Evolutionary conservation across 495 filamentous ascomycete species (phyloP), one percentile per base, ranked within the genome.

Genomic region (Tuber microsphaerosporum): DNA sequence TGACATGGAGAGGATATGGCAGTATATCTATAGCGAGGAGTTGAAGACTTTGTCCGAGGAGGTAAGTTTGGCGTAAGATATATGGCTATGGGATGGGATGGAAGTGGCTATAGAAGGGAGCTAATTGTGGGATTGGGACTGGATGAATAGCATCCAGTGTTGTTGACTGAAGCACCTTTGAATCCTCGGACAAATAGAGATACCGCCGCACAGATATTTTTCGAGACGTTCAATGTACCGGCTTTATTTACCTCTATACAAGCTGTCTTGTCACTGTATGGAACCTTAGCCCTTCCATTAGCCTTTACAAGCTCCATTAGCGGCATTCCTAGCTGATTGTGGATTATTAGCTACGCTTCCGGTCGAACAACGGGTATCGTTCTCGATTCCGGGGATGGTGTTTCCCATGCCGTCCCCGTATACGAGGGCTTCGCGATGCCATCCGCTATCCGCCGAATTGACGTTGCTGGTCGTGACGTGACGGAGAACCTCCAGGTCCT

Each of bases 1-100:
- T 86, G 95, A 99, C 85, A 98, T 99, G 96, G 95, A 99, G 89
- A 98, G 97, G 90, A 99, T 99, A 84, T 99, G 95, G 96, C 95
- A 99, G 87, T 94, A 98, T 90, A 97, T 99, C 91, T 99, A 98
- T 92, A 98, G 97, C 86, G 95, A 99, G 75, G 89, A 88, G 65
- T 84, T 99, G 79, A 98, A 97, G 86, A 97, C 94, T 41, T 87
- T 97, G 81, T 97, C 94, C 81, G 95, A 98, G 87, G 96, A 99
- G 86, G 92, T 94, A 83, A 83, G 85, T 79, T 79, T 78, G 22
- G 68, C 65, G 37, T 19, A 34, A 26, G 26, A 19, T 65, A 42
- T 56, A 70, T 46, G 56, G 56, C 51, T 70, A 51, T 39, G 34
- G 65, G 73, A 17, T 73, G 68, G 51, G 31, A 48, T 37, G 75